These are phyloP conservation scores for Corylus avellana DNA, from an alignment of 306 rosid species.

Conservation along the genomic window DNA sequence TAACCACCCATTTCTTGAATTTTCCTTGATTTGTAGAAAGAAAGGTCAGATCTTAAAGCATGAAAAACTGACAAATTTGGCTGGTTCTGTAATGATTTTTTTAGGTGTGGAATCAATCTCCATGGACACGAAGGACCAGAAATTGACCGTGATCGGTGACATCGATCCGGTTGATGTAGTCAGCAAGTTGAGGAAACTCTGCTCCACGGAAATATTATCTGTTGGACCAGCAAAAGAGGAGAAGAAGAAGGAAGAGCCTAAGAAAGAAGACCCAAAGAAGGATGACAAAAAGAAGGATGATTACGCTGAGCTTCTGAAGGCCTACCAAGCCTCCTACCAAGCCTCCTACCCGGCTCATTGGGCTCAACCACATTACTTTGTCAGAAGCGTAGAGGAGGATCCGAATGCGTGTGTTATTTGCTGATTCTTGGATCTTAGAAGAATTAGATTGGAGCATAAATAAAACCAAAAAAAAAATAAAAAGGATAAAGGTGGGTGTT, in stretches of 20 bases:
- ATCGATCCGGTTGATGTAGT: slow-evolving; percentile 58
- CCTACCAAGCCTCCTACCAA: too few species aligned
- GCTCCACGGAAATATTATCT: slow-evolving; percentile 49
- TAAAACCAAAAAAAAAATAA: neutral
- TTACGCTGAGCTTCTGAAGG: slow-evolving; percentile 17
- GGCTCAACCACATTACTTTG: slow-evolving; percentile 10
- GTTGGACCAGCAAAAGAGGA: slow-evolving; percentile 71
- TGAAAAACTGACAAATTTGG: neutral
- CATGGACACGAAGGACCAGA: slow-evolving; percentile 65
- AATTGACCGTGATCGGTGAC: slow-evolving; percentile 66
- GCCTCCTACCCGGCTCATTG: too few species aligned
- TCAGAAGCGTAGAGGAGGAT: slow-evolving; percentile 50
- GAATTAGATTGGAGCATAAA: slow-evolving; percentile 12
- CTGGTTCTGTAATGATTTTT: neutral
- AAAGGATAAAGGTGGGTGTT: accelerated
- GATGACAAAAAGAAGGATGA: slow-evolving; percentile 35
- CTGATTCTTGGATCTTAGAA: slow-evolving; percentile 21
- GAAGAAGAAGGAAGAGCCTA: too few species aligned
- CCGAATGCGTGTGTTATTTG: slow-evolving; percentile 74
- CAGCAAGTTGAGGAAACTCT: slow-evolving; percentile 59
- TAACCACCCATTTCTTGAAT: neutral
- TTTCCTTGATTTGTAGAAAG: neutral
- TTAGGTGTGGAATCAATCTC: slow-evolving; percentile 76
- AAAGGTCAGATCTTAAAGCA: neutral
- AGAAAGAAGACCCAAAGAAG: slow-evolving; percentile 24